Base-by-base conservation (phyloP, 495 filamentous ascomycete genomes). In the Aspergillus olivimuriae region DNA sequence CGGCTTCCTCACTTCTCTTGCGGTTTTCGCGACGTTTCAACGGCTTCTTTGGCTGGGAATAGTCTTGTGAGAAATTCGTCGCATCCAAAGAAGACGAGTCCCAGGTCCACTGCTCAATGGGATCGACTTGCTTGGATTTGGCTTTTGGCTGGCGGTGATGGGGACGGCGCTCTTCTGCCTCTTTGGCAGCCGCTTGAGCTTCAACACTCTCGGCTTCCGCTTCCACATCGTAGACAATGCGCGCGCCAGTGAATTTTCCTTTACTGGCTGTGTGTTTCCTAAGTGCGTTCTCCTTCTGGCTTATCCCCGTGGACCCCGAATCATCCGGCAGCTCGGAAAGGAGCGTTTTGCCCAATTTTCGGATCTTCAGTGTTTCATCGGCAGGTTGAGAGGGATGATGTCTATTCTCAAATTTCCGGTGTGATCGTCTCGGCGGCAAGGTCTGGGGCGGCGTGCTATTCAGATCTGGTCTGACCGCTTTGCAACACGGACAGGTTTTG, bases 21-120 rank as follows among this genome's bases (percentile, higher is more conserved):
- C 60, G 58, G 12, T 41, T 47, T 8, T 59, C 53, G 14, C 48
- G 55, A 22, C 60, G 58, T 34, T 61, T 66, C 4, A 49, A 14
- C 7, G 46, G 21, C 14, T 62, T 64, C 18, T 50, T 39, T 12
- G 24, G 20, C 17, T 33, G 26, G 12, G 32, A 34, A n/a, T 49
- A 22, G n/a, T 46, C 47, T n/a, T 57, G 54, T 4, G 39, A 10
- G 2, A 46, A 4, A 35, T 58, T 50, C 37, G 59, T 18, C 7
- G 56, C 40, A 20, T 60, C 49, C n/a, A 62, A 41, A 7, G 54
- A 54, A 31, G 63, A 66, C 41, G 56, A 48, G 51, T 65, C 65
- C 64, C 64, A 66, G 12, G 59, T 26, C 65, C 62, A 67, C 11
- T 48, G 47, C 22, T 66, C 56, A 23, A 46, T 26, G 4, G 38